Percentiles rank a stretch among this genome's conserved stretches.
Evolutionary conservation across 176 grass and related monocot species (phyloP).

Genomic region (Aegilops speltoides): DNA sequence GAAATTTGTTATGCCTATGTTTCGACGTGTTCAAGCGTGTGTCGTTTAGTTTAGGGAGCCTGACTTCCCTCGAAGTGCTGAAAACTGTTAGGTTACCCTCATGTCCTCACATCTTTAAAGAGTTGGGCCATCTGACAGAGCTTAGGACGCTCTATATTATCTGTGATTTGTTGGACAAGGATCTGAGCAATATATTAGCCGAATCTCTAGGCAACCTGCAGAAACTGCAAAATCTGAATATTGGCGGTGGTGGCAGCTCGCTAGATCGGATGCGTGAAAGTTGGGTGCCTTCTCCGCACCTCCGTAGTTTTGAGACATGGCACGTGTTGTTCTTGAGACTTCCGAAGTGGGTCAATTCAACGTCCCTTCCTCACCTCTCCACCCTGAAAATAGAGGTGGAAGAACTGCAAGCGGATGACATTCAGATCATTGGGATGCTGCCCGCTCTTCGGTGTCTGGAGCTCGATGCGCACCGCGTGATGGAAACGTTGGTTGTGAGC

Average conservation of each 20-base stretch:
- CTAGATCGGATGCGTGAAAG: background rate
- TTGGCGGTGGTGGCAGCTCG: background rate
- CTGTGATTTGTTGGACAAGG: background rate
- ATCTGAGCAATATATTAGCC: background rate
- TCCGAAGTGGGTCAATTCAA: background rate
- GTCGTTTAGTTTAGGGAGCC: background rate
- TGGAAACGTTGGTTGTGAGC: background rate
- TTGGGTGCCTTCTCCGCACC: background rate
- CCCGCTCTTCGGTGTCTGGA: background rate
- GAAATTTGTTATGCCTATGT: background rate
- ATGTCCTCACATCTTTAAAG: background rate
- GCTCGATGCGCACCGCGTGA: rapidly evolving
- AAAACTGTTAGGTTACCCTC: too few species aligned
- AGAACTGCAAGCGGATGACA: background rate
- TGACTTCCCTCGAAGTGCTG: background rate
- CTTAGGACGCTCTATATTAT: background rate
- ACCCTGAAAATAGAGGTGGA: background rate
- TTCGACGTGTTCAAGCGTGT: too few species aligned
- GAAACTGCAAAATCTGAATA: background rate
- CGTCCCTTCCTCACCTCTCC: background rate
- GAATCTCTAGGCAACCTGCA: background rate
- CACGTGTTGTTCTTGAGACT: rapidly evolving
- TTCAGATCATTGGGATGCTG: background rate
- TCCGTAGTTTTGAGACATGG: background rate
- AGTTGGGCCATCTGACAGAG: background rate